Percentiles rank a stretch among this genome's conserved stretches.
phyloP scores from a whole-genome alignment of 768 basidiomycete genomes.

The Amanita rubescens region DNA sequence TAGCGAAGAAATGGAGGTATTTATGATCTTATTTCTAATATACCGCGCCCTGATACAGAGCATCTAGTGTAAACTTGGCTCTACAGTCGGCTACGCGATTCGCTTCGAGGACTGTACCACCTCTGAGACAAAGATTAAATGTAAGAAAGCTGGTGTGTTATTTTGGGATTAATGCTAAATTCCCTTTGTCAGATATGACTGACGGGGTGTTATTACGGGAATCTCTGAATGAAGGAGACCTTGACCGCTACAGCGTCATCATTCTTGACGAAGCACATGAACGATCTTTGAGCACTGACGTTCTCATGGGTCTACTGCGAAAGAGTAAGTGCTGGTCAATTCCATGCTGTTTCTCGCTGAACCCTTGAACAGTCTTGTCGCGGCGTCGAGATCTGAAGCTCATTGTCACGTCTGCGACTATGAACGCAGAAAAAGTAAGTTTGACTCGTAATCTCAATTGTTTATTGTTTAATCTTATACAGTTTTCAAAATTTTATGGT shows the following conservation, averaged over 20 bases:
- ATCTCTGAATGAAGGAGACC: conserved; percentile 96
- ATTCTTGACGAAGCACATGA: conserved; percentile 99
- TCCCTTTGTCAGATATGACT: conserved; percentile 76
- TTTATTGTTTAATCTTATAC: background rate
- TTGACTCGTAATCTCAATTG: background rate
- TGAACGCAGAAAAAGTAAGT: conserved; percentile 96
- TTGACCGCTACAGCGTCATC: conserved; percentile 94
- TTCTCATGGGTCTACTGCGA: conserved; percentile 90
- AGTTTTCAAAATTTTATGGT: conserved; percentile 96
- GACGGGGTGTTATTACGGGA: conserved; percentile 98
- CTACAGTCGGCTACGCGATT: conserved; percentile 92
- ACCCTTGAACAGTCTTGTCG: conserved; percentile 54
- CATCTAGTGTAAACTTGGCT: conserved; percentile 76
- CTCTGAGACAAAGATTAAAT: conserved; percentile 93
- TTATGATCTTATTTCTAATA: conserved; percentile 15
- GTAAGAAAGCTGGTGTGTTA: conserved; percentile 34
- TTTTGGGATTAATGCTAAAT: background rate
- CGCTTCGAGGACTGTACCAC: conserved; percentile 98
- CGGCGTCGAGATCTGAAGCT: conserved; percentile 89
- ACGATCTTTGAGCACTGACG: conserved; percentile 94
- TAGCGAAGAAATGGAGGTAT: conserved; percentile 96
- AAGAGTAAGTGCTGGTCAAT: conserved; percentile 55
- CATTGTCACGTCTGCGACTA: conserved; percentile 97
- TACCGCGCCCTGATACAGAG: background rate
- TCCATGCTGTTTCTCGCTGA: background rate